Conservation (phyloP, 441 rosid genomes). For the Syzygium syzygioides region DNA sequence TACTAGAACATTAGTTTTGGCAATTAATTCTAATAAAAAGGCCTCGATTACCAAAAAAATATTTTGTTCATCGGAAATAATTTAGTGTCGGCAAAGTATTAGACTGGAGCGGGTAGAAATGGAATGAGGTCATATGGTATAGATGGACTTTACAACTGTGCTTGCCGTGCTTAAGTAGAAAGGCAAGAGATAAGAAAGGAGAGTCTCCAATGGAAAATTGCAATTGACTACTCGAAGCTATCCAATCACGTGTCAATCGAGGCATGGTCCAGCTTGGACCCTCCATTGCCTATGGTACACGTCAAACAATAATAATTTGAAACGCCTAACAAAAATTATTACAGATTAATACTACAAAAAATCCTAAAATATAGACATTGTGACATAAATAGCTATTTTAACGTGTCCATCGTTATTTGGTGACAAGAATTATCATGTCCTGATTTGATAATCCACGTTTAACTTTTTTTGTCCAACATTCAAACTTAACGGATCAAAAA, state of each 20-base stretch:
- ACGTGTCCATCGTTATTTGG: not conserved
- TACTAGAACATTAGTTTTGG: not conserved
- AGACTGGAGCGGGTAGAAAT: not conserved
- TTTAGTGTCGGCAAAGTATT: not conserved
- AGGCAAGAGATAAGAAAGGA: not conserved
- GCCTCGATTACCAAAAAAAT: not conserved
- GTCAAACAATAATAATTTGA: not conserved
- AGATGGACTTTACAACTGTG: not conserved
- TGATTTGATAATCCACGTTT: not conserved
- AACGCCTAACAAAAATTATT: not conserved
- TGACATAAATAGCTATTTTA: accelerated
- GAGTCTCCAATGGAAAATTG: not conserved
- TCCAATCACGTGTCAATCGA: not conserved
- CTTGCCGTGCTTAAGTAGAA: not conserved
- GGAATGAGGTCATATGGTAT: not conserved
- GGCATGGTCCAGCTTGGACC: not conserved
- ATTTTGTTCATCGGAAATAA: not conserved
- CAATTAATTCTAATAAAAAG: not conserved
- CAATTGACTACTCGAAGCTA: not conserved
- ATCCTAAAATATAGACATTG: not conserved
- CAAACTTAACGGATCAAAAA: not conserved
- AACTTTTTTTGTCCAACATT: not conserved
- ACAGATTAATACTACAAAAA: not conserved
- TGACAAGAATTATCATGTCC: not conserved
- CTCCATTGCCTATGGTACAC: not conserved